Conservation (phyloP, 805 yeast species). For the Candida succiphila region DNA sequence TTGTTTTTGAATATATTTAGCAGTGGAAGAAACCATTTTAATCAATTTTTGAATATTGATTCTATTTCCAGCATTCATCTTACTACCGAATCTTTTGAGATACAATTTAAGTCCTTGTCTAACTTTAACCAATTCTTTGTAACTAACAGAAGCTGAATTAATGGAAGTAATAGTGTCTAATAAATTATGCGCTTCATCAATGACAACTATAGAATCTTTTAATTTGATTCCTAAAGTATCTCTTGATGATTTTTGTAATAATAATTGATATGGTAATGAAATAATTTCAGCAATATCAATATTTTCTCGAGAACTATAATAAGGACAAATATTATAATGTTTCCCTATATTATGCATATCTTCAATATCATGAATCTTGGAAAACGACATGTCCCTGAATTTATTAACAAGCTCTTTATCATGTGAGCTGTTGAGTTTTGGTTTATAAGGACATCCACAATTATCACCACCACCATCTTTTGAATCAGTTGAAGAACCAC, state of each 20-base stretch:
- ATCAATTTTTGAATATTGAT: conserved; percentile 55
- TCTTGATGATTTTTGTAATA: conserved; percentile 55
- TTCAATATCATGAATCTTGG: conserved; percentile 67
- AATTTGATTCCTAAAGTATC: conserved; percentile 48
- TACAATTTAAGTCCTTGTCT: conserved; percentile 44
- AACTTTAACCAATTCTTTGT: conserved; percentile 35
- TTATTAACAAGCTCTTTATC: conserved; percentile 24
- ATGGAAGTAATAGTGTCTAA: conserved; percentile 66
- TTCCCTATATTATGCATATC: conserved; percentile 58
- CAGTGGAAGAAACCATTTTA: conserved; percentile 43
- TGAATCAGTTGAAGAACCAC: conserved; percentile 13
- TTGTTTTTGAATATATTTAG: conserved; percentile 31
- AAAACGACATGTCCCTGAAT: conserved; percentile 46
- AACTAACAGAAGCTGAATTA: conserved; percentile 50
- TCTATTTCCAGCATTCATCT: conserved; percentile 63
- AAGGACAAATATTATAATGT: conserved; percentile 59
- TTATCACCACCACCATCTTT: conserved; percentile 5
- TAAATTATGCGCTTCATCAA: conserved; percentile 91
- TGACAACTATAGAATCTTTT: conserved; percentile 56
- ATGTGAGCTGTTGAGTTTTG: conserved; percentile 21
- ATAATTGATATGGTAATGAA: conserved; percentile 77
- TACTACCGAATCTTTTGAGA: conserved; percentile 45
- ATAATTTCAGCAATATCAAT: conserved; percentile 58
- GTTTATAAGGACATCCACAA: conserved; percentile 30
- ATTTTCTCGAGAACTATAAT: conserved; percentile 60